Conservation (phyloP, 1,139 yeast genomes). For the Yamadazyma buinensis region DNA sequence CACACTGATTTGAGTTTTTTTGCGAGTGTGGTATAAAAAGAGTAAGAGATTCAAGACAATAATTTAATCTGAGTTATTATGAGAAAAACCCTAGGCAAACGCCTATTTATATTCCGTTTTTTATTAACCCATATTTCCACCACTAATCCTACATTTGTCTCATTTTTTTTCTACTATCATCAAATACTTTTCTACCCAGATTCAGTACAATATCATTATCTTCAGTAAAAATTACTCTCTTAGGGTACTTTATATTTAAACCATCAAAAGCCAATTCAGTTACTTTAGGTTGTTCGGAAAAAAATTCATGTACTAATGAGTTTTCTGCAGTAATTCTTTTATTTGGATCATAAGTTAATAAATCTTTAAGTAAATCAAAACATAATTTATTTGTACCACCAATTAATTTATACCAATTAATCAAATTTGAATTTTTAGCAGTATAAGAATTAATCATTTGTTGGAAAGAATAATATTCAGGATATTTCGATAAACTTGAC, state of each 20-base stretch:
- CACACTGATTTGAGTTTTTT: too few species aligned
- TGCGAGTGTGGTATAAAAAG: too few species aligned
- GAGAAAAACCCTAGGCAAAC: too few species aligned
- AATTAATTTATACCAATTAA: constrained; percentile 80
- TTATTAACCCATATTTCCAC: too few species aligned
- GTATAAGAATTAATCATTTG: constrained; percentile 58
- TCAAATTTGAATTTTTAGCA: constrained; percentile 42
- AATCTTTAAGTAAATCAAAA: constrained; percentile 55
- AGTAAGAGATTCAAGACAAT: too few species aligned
- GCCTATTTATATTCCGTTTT: too few species aligned
- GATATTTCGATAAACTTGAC: constrained; percentile 77
- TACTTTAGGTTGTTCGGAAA: constrained; percentile 59
- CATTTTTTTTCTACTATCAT: constrained; percentile 25
- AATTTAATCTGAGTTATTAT: too few species aligned
- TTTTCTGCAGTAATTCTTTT: constrained; percentile 65
- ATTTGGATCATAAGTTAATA: constrained; percentile 84
- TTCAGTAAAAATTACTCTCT: constrained; percentile 71
- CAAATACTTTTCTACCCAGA: constrained; percentile 16
- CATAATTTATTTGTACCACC: constrained; percentile 74
- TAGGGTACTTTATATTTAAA: constrained; percentile 60
- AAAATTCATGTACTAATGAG: constrained; percentile 74
- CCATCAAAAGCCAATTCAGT: constrained; percentile 69
- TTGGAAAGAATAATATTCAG: constrained; percentile 67
- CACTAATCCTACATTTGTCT: constrained; percentile 7
- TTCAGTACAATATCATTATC: constrained; percentile 60